phyloP scores from a whole-genome alignment of 2,329 filamentous ascomycete genomes.

The Colletotrichum echinochloae region DNA sequence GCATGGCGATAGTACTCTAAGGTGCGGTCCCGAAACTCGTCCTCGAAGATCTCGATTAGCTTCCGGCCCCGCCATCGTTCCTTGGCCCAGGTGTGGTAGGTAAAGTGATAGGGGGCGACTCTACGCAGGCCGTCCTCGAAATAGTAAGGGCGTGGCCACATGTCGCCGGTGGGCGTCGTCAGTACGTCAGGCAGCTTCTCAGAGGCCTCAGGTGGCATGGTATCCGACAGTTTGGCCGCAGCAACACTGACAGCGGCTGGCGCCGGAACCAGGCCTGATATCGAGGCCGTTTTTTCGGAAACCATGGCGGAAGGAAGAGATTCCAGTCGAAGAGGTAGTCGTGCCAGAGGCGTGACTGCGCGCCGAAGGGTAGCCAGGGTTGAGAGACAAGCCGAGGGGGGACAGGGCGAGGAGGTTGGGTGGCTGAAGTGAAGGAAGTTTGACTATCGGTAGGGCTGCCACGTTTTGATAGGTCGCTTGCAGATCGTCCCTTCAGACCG shows the following conservation, averaged over 20 bases:
- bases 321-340: constrained; percentile 26
- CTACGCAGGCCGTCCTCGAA: constrained; percentile 86
- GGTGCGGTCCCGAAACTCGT: constrained; percentile 91
- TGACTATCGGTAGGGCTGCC: neutral
- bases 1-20: constrained; percentile 88
- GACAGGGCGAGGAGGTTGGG: neutral
- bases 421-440: neutral
- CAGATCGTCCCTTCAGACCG: neutral
- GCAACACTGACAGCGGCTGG: neutral
- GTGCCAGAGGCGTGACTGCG: constrained; percentile 25
- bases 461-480: constrained; percentile 6
- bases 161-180: constrained; percentile 51
- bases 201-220: constrained; percentile 3
- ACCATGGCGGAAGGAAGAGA: constrained; percentile 27
- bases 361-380: constrained; percentile 35
- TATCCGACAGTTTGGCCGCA: constrained; percentile 3
- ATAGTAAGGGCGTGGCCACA: constrained; percentile 78
- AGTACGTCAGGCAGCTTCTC: constrained; percentile 42
- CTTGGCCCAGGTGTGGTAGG: constrained; percentile 96
- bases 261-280: neutral
- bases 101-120: constrained; percentile 89
- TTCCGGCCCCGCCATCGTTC: constrained; percentile 88
- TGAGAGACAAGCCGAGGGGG: neutral
- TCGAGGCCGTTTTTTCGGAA: neutral
- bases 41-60: constrained; percentile 87